Conservation (phyloP, 352 stramenopile genomes). For the Phytophthora pini region DNA sequence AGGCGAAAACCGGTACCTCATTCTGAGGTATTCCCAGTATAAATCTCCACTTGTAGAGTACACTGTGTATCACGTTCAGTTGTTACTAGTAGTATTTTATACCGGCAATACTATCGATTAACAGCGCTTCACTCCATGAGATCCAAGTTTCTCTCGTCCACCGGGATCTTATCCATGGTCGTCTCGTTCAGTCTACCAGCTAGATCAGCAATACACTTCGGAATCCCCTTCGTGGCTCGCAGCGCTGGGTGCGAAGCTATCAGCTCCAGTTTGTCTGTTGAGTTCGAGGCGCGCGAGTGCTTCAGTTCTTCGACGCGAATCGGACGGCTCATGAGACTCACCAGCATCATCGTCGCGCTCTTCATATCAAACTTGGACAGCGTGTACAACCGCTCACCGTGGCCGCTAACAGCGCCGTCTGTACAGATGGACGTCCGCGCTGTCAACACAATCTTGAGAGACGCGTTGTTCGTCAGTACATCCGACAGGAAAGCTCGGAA, state of each 20-base stretch:
- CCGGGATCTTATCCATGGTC: constrained; percentile 69
- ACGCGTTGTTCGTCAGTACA: constrained; percentile 72
- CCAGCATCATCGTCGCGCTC: constrained; percentile 75
- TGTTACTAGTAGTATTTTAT: too few relatives aligned
- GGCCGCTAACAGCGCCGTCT: constrained; percentile 68
- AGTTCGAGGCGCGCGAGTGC: constrained; percentile 31
- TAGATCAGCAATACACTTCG: constrained; percentile 76
- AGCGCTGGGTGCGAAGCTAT: constrained; percentile 77
- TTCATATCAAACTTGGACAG: constrained; percentile 75
- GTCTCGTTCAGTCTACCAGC: constrained; percentile 71
- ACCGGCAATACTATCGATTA: too few relatives aligned
- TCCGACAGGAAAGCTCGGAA: constrained; percentile 77
- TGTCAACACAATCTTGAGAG: constrained; percentile 79
- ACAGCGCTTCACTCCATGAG: constrained; percentile 39
- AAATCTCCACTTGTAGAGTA: too few relatives aligned
- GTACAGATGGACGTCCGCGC: constrained; percentile 63
- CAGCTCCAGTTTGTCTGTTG: constrained; percentile 73
- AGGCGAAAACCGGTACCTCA: too few relatives aligned
- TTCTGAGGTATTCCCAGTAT: too few relatives aligned
- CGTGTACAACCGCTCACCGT: constrained; percentile 73
- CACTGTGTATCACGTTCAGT: too few relatives aligned
- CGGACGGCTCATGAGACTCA: constrained; percentile 76
- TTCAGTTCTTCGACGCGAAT: constrained; percentile 78
- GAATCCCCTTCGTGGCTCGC: constrained; percentile 63
- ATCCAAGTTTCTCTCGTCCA: constrained; percentile 43